A percentile compares a stretch with the other conserved stretches of the same genome.
These are phyloP conservation scores for Hypoxylon sp. DNA, from an alignment of 2,329 filamentous ascomycete species.

Conservation along the genomic window DNA sequence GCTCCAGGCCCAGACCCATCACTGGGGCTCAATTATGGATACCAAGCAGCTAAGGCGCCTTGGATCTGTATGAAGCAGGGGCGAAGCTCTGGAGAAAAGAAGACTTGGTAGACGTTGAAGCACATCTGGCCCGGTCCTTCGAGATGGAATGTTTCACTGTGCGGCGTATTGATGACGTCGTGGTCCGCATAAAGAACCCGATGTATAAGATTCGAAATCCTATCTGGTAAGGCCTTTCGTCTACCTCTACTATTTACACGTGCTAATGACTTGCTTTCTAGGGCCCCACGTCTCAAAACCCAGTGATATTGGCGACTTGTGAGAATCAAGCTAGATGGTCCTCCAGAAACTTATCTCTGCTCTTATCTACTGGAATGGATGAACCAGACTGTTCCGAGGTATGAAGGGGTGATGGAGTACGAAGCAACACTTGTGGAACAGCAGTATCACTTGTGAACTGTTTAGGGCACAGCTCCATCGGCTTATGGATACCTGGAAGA, in stretches of 20 bases:
- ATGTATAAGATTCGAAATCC: constrained; percentile 34
- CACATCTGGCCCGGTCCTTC: constrained; percentile 36
- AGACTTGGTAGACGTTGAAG: constrained; percentile 7
- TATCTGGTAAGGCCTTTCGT: constrained; percentile 35
- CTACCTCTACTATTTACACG: constrained; percentile 10
- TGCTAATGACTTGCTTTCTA: constrained; percentile 15
- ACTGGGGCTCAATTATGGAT: too few species aligned
- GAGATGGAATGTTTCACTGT: constrained; percentile 38
- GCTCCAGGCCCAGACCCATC: too few species aligned
- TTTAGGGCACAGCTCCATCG: constrained; percentile 33
- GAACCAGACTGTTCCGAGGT: constrained; percentile 34
- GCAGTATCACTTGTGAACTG: constrained; percentile 33
- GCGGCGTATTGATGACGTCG: constrained; percentile 37
- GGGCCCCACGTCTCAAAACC: constrained; percentile 37
- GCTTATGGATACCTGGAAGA: constrained; percentile 26
- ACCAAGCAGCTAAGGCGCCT: constrained; percentile 5
- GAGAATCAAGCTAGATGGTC: constrained; percentile 24
- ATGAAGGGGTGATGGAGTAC: constrained; percentile 27
- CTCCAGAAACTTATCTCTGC: constrained; percentile 39
- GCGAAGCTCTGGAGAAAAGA: constrained; percentile 15
- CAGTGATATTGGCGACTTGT: constrained; percentile 38
- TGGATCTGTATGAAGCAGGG: constrained; percentile 11
- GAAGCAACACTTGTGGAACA: constrained; percentile 29
- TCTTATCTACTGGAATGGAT: constrained; percentile 42
- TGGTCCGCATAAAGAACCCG: constrained; percentile 38